Evolutionary conservation across 208 protist genomes (phyloP).

Genomic region (Lotmaria passim): DNA sequence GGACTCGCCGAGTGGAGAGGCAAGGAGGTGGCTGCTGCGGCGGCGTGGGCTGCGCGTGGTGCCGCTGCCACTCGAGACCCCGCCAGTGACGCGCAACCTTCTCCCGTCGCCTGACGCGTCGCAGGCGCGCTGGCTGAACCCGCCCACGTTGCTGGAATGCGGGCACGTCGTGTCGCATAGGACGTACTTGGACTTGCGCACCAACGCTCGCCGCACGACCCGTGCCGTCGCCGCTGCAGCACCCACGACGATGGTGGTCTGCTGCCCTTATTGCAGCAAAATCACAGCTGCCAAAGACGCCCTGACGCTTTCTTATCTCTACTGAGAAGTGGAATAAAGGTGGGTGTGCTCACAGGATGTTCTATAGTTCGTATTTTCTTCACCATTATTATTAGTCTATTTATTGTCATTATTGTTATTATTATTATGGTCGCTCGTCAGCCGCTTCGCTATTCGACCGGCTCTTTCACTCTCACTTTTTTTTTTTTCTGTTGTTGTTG

Average conservation of each 20-base stretch:
- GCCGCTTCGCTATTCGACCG: too few species aligned
- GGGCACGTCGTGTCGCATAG: constrained; percentile 80
- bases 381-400: neutral
- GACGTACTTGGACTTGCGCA: constrained; percentile 44
- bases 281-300: constrained; percentile 43
- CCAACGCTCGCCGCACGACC: constrained; percentile 31
- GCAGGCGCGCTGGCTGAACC: constrained; percentile 45
- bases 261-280: constrained; percentile 75
- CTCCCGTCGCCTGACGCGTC: constrained; percentile 15
- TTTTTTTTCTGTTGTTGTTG: constrained; percentile 3
- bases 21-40: neutral
- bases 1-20: neutral
- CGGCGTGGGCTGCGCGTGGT: constrained; percentile 9
- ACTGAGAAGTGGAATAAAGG: constrained; percentile 25
- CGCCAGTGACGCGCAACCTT: constrained; percentile 43
- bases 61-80: constrained; percentile 10
- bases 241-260: constrained; percentile 29
- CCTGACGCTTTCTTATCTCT: constrained; percentile 67
- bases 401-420: neutral
- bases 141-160: constrained; percentile 70
- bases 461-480: constrained; percentile 5
- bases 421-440: too few species aligned
- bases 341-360: too few species aligned
- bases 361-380: too few species aligned
- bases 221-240: constrained; percentile 8